These are phyloP conservation scores for Calonectria hongkongensis DNA, from an alignment of 2,329 filamentous ascomycete genomes.

Conservation along the genomic window DNA sequence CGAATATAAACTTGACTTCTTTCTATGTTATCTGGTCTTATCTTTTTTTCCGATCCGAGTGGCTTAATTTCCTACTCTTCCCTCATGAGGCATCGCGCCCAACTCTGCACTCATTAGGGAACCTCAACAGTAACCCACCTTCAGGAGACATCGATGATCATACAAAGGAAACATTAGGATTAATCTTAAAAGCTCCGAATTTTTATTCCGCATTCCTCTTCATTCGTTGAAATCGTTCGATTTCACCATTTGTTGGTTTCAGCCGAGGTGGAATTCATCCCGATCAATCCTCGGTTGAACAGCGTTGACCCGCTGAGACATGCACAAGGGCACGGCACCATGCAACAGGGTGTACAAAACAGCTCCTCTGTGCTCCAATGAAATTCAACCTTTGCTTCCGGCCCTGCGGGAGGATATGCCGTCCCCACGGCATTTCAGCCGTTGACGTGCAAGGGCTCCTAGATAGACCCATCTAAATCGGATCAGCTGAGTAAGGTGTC, in stretches of 20 bases:
- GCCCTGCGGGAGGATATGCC: neutral
- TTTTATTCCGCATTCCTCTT: too few species aligned
- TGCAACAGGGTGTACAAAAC: neutral
- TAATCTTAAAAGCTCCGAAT: too few species aligned
- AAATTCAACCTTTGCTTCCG: too few species aligned
- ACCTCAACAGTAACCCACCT: neutral
- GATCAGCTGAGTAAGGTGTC: neutral
- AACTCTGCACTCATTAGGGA: neutral
- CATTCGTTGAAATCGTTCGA: neutral
- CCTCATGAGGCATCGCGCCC: neutral
- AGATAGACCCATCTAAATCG: neutral
- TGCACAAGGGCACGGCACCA: neutral
- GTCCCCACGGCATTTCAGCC: conserved; percentile 13
- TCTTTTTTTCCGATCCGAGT: neutral
- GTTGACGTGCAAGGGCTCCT: neutral
- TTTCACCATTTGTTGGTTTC: neutral
- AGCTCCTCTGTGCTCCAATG: neutral
- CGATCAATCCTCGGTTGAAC: conserved; percentile 21
- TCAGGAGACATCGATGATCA: too few species aligned
- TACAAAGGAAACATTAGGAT: too few species aligned
- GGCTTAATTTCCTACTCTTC: too few species aligned
- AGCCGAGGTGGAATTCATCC: conserved; percentile 17
- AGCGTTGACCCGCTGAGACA: neutral
- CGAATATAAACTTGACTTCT: neutral
- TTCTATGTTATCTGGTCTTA: too few species aligned